A percentile compares a stretch with the other conserved stretches of the same genome.
Conservation (phyloP, 163 green algal species). For the Scenedesmus sp. region DNA sequence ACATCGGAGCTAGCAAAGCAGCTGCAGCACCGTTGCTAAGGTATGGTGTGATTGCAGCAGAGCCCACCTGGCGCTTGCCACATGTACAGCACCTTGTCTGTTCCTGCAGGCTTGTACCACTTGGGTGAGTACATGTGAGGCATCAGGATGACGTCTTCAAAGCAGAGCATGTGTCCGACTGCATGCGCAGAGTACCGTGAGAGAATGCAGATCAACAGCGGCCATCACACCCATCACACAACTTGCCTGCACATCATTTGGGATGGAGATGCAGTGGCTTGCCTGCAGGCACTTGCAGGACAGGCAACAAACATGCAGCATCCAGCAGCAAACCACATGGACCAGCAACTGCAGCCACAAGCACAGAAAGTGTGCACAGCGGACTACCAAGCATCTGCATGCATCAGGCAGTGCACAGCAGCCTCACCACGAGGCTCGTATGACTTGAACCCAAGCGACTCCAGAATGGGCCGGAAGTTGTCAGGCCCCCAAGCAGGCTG, state of each 20-base stretch:
- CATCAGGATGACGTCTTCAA: background rate
- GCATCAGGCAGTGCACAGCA: background rate
- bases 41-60: background rate
- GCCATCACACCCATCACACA: too few species aligned
- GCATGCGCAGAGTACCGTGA: background rate
- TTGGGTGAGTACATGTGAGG: background rate
- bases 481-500: conserved; percentile 4
- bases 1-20: background rate
- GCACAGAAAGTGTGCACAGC: too few species aligned
- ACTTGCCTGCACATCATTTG: too few species aligned
- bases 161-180: conserved; percentile 1
- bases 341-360: too few species aligned
- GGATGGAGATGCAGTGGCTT: too few species aligned
- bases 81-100: background rate
- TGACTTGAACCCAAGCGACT: background rate
- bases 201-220: too few species aligned
- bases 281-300: too few species aligned
- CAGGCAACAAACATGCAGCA: too few species aligned
- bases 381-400: background rate
- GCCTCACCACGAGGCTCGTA: background rate
- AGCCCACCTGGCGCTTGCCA: background rate
- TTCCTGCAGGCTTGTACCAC: background rate
- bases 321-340: too few species aligned
- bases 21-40: background rate
- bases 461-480: conserved; percentile 7